Evolutionary conservation across 2,329 filamentous ascomycete genomes (phyloP).

Genomic region (Monosporascus sp.): DNA sequence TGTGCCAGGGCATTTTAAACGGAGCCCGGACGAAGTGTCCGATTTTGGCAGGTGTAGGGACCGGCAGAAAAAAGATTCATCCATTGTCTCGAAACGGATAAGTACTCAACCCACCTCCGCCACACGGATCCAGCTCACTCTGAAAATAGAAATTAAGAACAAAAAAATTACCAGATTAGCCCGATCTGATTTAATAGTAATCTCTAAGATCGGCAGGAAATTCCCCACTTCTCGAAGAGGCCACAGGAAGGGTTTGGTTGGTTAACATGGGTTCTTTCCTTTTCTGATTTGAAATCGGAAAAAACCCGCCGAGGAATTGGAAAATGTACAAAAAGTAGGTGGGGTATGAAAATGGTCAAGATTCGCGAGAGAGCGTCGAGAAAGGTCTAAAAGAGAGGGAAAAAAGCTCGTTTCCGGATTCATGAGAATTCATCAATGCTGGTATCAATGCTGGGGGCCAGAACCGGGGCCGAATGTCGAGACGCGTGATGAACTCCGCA

Average conservation of each 20-base stretch:
- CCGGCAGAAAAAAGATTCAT: too few species aligned
- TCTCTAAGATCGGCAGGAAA: neutral
- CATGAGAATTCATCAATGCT: constrained; percentile 22
- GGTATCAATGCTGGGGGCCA: constrained; percentile 9
- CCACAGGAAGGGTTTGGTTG: neutral
- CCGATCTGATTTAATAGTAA: neutral
- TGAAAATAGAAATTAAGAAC: neutral
- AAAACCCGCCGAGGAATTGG: neutral
- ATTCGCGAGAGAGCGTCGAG: constrained; percentile 29
- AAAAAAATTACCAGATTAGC: neutral
- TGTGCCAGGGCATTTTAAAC: too few species aligned
- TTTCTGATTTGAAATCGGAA: neutral
- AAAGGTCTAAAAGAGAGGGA: constrained; percentile 18
- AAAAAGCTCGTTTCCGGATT: constrained; percentile 16
- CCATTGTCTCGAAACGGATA: too few species aligned
- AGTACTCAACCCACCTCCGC: too few species aligned
- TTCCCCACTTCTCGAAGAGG: neutral
- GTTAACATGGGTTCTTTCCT: neutral
- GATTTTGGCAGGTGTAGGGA: too few species aligned
- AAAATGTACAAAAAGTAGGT: constrained; percentile 6
- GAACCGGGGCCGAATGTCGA: constrained; percentile 1
- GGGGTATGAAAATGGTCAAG: constrained; percentile 1
- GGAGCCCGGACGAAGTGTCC: too few species aligned
- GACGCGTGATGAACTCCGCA: constrained; percentile 1
- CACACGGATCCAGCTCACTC: neutral